Evolutionary conservation across 2,329 filamentous ascomycete genomes (phyloP).

Genomic region (Hypoxylon sp.): DNA sequence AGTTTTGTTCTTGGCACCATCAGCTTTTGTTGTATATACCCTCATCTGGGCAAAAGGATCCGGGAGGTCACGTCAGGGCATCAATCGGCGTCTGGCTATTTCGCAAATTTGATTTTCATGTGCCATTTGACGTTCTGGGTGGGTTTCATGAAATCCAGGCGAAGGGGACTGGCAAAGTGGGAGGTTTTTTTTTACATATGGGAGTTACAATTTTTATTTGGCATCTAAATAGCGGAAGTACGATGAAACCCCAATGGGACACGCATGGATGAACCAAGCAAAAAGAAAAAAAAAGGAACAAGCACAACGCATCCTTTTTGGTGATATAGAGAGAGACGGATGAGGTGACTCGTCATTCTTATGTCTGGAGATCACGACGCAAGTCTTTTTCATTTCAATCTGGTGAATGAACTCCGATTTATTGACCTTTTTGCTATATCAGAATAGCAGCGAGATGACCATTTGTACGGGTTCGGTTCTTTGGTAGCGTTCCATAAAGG

Average conservation of each 20-base stretch:
- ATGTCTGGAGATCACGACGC: conserved; percentile 40
- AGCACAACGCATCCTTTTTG: conserved; percentile 34
- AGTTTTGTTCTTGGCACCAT: conserved; percentile 38
- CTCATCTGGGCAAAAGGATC: conserved; percentile 52
- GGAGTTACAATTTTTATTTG: conserved; percentile 35
- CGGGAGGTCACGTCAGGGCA: conserved; percentile 52
- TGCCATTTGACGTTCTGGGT: conserved; percentile 40
- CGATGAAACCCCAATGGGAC: conserved; percentile 23
- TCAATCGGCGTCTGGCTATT: conserved; percentile 52
- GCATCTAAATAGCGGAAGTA: conserved; percentile 38
- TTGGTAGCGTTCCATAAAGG: conserved; percentile 24
- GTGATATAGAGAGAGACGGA: conserved; percentile 45
- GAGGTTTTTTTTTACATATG: conserved; percentile 31
- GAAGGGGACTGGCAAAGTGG: conserved; percentile 27
- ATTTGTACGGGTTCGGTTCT: conserved; percentile 26
- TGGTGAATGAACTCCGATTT: conserved; percentile 34
- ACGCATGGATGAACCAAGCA: conserved; percentile 33
- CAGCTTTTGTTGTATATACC: conserved; percentile 54
- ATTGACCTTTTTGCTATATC: conserved; percentile 22
- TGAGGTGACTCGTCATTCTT: conserved; percentile 29
- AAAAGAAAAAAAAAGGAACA: conserved; percentile 31
- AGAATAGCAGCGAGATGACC: conserved; percentile 16
- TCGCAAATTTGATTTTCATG: conserved; percentile 40
- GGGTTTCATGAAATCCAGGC: conserved; percentile 35
- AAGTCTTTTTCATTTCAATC: conserved; percentile 36